Percentiles rank a stretch among this genome's conserved stretches.
Conservation (phyloP, 495 filamentous ascomycete genomes). For the Lineolata rhizophorae region DNA sequence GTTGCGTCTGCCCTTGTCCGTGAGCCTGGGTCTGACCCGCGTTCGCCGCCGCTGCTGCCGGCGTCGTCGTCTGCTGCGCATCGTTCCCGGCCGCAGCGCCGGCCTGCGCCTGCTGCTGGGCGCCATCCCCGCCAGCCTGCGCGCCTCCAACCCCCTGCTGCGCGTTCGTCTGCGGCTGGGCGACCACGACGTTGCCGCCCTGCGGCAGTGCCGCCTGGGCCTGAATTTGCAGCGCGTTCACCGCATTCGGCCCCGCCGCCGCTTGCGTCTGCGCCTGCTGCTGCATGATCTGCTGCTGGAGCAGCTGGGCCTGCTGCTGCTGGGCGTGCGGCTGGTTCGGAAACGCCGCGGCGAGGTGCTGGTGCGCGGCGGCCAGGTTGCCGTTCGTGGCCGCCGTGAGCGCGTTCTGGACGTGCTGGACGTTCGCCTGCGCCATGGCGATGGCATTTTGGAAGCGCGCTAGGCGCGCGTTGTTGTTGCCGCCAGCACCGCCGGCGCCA, state of each 20-base stretch:
- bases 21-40: no score
- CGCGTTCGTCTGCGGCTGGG: no score
- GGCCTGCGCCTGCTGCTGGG: neutral
- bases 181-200: no score
- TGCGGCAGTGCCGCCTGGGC: neutral
- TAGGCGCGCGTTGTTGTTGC: conserved; percentile 4
- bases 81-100: neutral
- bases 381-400: neutral
- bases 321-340: neutral
- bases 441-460: no score
- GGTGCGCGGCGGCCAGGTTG: neutral
- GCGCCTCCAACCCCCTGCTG: no score
- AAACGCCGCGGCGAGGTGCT: neutral
- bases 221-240: neutral
- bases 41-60: neutral
- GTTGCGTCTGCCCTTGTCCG: no score
- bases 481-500: conserved; percentile 1
- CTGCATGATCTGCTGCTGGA: neutral
- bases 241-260: neutral
- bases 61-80: neutral
- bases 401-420: neutral
- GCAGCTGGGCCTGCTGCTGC: neutral
- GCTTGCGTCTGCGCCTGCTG: neutral
- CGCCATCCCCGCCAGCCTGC: no score
- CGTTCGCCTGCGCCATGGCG: neutral